phyloP scores from a whole-genome alignment of 768 basidiomycete species.

The Dioszegia aurantiaca region DNA sequence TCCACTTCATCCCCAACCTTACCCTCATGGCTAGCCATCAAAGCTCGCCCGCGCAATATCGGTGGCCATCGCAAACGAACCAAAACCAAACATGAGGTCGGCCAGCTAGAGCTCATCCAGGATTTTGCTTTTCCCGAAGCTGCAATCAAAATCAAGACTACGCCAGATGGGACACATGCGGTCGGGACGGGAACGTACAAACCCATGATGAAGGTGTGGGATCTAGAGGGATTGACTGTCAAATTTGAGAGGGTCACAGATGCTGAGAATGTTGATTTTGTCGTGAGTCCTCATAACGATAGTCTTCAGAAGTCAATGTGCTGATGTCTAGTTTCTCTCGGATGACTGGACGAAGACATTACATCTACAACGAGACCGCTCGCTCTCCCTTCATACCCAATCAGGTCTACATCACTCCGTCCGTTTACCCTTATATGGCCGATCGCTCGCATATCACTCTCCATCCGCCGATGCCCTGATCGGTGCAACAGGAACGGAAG shows the following conservation, averaged over 20 bases:
- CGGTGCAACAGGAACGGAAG: constrained; percentile 76
- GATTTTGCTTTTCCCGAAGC: constrained; percentile 97
- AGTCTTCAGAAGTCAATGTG: neutral
- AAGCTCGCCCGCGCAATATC: constrained; percentile 46
- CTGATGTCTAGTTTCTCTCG: constrained; percentile 69
- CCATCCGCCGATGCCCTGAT: constrained; percentile 88
- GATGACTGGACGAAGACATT: constrained; percentile 99
- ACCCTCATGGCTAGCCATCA: constrained; percentile 82
- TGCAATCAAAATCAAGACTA: constrained; percentile 84
- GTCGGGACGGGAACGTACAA: constrained; percentile 97
- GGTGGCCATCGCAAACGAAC: constrained; percentile 44
- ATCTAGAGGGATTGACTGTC: constrained; percentile 81
- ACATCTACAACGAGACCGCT: constrained; percentile 93
- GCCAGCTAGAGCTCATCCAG: constrained; percentile 85
- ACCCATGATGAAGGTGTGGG: constrained; percentile 94
- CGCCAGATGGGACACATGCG: constrained; percentile 84
- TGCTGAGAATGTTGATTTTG: constrained; percentile 95
- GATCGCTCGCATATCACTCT: constrained; percentile 86
- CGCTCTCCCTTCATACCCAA: constrained; percentile 89
- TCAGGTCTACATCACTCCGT: constrained; percentile 87
- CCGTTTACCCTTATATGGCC: constrained; percentile 90
- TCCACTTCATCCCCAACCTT: constrained; percentile 83
- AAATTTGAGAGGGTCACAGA: constrained; percentile 97
- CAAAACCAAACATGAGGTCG: constrained; percentile 61
- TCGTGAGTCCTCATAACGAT: constrained; percentile 63